Conservation (phyloP, 805 yeast species). For the Alloascoidea africana region DNA sequence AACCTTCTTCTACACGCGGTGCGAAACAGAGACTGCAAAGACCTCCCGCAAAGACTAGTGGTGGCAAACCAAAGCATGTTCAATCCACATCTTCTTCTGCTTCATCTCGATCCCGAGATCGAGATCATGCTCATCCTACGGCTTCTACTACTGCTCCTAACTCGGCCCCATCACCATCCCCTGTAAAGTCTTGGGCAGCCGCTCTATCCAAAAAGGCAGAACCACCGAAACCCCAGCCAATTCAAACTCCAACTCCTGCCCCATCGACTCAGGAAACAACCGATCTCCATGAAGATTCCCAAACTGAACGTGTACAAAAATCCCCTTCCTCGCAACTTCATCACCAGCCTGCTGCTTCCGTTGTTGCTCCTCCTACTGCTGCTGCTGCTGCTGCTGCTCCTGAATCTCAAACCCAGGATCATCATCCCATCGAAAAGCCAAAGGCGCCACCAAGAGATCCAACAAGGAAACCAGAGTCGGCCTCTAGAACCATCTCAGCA, state of each 20-base stretch:
- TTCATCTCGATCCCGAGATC: slow-evolving; percentile 9
- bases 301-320: too few relatives aligned
- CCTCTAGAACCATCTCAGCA: too few relatives aligned
- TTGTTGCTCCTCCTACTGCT: slow-evolving; percentile 6
- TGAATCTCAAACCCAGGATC: slow-evolving; percentile 16
- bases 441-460: too few relatives aligned
- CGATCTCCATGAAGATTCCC: too few relatives aligned
- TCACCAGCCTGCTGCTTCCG: slow-evolving; percentile 9
- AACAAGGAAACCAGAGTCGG: too few relatives aligned
- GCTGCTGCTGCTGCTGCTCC: slow-evolving; percentile 8
- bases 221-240: slow-evolving; percentile 9
- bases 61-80: slow-evolving; percentile 5
- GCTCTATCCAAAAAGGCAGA: slow-evolving; percentile 15
- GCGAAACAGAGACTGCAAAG: slow-evolving; percentile 10
- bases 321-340: slow-evolving; percentile 3
- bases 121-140: slow-evolving; percentile 11
- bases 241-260: too few relatives aligned
- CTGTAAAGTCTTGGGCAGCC: slow-evolving; percentile 23
- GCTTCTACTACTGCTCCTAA: slow-evolving; percentile 10
- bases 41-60: slow-evolving; percentile 6
- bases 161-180: too few relatives aligned
- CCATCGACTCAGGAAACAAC: too few relatives aligned
- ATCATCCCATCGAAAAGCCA: slow-evolving; percentile 22
- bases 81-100: slow-evolving; percentile 18
- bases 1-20: slow-evolving; percentile 10